Base-by-base conservation (phyloP, 2,329 filamentous ascomycete species). In the Xylariaceae sp. region DNA sequence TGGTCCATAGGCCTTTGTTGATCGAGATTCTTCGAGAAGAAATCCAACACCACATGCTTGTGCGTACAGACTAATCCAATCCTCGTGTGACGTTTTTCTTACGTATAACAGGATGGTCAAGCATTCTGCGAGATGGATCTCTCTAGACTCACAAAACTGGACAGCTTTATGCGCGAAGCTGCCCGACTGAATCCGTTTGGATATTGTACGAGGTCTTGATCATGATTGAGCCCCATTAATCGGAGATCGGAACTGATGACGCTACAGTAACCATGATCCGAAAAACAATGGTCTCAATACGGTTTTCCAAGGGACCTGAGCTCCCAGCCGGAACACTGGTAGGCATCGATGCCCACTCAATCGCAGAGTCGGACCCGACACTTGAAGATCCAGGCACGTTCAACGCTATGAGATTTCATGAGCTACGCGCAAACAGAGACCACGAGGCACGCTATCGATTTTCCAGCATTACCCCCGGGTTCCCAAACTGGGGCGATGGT, bases 401-500 rank as follows among this genome's bases (percentile, higher is more conserved):
- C 17, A 43, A 57, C 22, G 45, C 45, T 42, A 13, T 38, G 16
- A 22, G 55, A 5, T 54, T 55, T 34, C 50, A 51, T 16, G 31
- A 43, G 12, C 14, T 51, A 10, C 51, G 55, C 1, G 40, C 51
- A 19, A 42, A 52, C 13, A 17, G 31, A 10, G 55, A 52, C n/a
- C 48, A 52, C 4, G 51, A 55, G 12, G 50, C 42, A 17, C 42
- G 44, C 1, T 52, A 39, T 16, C 46, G 52, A 13, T 51, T 55
- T 17, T 22, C 45, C 0, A 54, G 17, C 6, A 49, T 44, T 1
- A 47, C 51, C 16, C n/a, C 43, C 2, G 55, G 55, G 28, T 50
- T 46, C n/a, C 51, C 51, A 1, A 52, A 52, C 5, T 57, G 51
- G 51, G 55, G 55, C 14, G 51, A 55, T 16, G 55, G 55, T 2